These are phyloP conservation scores for Raffaelea albimanens DNA, from an alignment of 2,329 filamentous ascomycete genomes.

Conservation along the genomic window DNA sequence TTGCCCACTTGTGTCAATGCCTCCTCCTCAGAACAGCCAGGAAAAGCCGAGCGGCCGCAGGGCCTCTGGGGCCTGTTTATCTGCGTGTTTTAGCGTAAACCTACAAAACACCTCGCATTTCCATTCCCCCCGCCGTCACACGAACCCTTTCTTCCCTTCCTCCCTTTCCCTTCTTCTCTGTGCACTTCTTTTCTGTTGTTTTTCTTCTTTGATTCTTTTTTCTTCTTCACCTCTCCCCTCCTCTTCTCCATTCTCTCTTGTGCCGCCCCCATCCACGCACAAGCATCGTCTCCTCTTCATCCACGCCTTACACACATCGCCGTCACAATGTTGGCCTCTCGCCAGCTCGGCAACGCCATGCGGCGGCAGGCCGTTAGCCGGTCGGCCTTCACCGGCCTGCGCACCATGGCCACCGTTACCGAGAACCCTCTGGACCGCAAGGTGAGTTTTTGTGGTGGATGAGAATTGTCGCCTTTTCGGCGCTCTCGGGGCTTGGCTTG, in stretches of 20 bases:
- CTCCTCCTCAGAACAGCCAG: slow-evolving; percentile 8
- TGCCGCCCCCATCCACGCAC: not conserved
- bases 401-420: slow-evolving; percentile 72
- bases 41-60: slow-evolving; percentile 9
- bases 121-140: slow-evolving; percentile 1
- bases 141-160: slow-evolving; percentile 7
- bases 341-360: slow-evolving; percentile 40
- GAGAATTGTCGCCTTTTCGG: no score
- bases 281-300: not conserved
- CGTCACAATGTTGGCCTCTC: slow-evolving; percentile 54
- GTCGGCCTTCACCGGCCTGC: slow-evolving; percentile 46
- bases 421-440: slow-evolving; percentile 86
- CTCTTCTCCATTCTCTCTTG: not conserved
- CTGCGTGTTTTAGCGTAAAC: slow-evolving; percentile 11
- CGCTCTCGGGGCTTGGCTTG: no score
- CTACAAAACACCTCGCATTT: slow-evolving; percentile 22
- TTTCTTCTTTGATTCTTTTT: slow-evolving; percentile 4
- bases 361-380: slow-evolving; percentile 54
- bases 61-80: slow-evolving; percentile 11
- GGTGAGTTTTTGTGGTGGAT: slow-evolving; percentile 41
- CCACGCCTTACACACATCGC: slow-evolving; percentile 22
- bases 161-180: slow-evolving; percentile 6
- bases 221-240: not conserved
- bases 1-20: slow-evolving; percentile 11
- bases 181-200: slow-evolving; percentile 9